These are phyloP conservation scores for Ceratocystis cubensis DNA, from an alignment of 2,329 filamentous ascomycete genomes.

Conservation along the genomic window DNA sequence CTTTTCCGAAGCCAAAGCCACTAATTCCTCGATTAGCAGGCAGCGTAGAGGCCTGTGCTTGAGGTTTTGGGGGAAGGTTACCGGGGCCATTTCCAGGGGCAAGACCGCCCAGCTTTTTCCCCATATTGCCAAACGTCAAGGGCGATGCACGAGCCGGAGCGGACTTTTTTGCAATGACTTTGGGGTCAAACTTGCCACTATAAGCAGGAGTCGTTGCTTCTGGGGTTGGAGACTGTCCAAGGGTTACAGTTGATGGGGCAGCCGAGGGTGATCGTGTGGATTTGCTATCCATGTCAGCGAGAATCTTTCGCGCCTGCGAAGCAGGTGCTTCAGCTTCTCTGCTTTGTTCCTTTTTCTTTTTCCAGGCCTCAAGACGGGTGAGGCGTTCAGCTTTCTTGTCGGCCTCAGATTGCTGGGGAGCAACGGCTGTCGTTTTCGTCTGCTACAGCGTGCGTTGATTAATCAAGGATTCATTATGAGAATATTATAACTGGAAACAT, in stretches of 20 bases:
- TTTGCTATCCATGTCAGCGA: slow-evolving; percentile 63
- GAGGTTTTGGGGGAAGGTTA: slow-evolving; percentile 11
- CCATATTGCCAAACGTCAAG: slow-evolving; percentile 31
- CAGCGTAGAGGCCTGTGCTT: slow-evolving; percentile 39
- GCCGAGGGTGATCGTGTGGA: slow-evolving; percentile 37
- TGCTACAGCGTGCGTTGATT: slow-evolving; percentile 17
- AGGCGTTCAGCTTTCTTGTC: slow-evolving; percentile 70
- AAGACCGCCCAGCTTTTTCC: slow-evolving; percentile 31
- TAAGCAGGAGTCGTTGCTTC: slow-evolving; percentile 36
- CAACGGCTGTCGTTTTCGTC: slow-evolving; percentile 25
- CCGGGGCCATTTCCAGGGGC: slow-evolving; percentile 12
- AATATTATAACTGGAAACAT: slow-evolving; percentile 40
- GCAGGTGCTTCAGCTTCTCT: slow-evolving; percentile 51
- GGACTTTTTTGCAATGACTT: slow-evolving; percentile 47
- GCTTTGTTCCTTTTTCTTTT: slow-evolving; percentile 71
- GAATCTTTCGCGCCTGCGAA: slow-evolving; percentile 52
- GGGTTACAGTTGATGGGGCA: slow-evolving; percentile 38
- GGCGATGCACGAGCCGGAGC: slow-evolving; percentile 42
- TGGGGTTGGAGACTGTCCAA: slow-evolving; percentile 36
- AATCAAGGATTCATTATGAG: slow-evolving; percentile 14
- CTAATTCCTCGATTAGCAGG: slow-evolving; percentile 59
- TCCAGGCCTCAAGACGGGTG: slow-evolving; percentile 80
- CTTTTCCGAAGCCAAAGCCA: slow-evolving; percentile 70
- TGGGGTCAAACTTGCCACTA: slow-evolving; percentile 70
- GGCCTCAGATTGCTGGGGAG: slow-evolving; percentile 48